Evolutionary conservation across 805 yeast genomes (phyloP).

Genomic region (Candida anglica): DNA sequence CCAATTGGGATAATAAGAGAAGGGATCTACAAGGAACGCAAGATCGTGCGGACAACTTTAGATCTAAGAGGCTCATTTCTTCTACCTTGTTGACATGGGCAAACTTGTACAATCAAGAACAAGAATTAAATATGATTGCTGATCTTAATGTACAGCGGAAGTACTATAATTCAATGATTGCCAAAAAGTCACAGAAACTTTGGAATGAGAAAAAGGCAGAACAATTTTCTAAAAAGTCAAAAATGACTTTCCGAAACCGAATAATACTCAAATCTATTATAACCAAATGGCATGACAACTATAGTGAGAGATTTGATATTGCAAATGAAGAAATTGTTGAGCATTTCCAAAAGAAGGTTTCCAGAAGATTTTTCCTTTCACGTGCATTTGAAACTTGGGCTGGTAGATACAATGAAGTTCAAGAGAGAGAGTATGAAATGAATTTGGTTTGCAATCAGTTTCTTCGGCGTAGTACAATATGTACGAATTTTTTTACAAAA

Average conservation of each 20-base stretch:
- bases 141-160: constrained; percentile 2
- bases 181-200: not conserved
- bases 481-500: constrained; percentile 3
- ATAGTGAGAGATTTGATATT: constrained; percentile 16
- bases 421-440: constrained; percentile 6
- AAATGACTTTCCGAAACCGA: not conserved
- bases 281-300: constrained; percentile 19
- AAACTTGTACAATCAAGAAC: no score
- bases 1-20: no score
- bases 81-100: no score
- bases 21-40: no score
- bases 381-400: constrained; percentile 19
- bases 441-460: constrained; percentile 7
- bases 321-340: constrained; percentile 12
- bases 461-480: constrained; percentile 2
- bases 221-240: no score
- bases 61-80: no score
- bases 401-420: constrained; percentile 11
- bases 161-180: not conserved
- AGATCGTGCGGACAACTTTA: no score
- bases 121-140: no score
- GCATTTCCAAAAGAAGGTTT: constrained; percentile 11
- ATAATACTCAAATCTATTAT: constrained; percentile 5
- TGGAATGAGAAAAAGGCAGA: no score
- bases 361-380: constrained; percentile 9